Evolutionary conservation across 108 stramenopile species (phyloP).

Genomic region (Cyclostephanos tholiformis): DNA sequence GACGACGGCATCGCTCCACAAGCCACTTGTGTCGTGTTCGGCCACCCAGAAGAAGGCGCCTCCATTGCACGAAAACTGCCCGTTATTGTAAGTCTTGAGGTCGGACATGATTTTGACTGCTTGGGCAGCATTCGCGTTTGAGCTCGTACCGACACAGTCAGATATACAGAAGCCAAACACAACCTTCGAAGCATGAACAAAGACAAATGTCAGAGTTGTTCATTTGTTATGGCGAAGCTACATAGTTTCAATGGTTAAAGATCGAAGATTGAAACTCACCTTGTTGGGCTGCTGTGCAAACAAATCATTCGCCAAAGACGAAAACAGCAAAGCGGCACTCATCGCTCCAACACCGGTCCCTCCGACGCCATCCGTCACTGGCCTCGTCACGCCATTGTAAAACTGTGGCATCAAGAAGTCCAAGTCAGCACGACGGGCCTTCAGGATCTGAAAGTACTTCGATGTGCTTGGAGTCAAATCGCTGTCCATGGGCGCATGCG

Average conservation of each 20-base stretch:
- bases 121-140: constrained; percentile 39
- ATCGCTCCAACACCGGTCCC: constrained; percentile 17
- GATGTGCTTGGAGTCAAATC: constrained; percentile 51
- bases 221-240: no score
- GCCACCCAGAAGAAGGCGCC: constrained; percentile 66
- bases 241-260: neutral
- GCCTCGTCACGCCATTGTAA: constrained; percentile 58
- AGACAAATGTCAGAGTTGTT: neutral
- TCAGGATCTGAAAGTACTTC: constrained; percentile 51
- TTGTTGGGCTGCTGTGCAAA: constrained; percentile 14
- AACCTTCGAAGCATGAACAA: constrained; percentile 15
- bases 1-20: constrained; percentile 38
- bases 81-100: constrained; percentile 24
- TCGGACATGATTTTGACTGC: no score
- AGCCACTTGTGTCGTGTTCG: constrained; percentile 33
- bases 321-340: constrained; percentile 38
- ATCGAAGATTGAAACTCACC: constrained; percentile 9
- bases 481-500: constrained; percentile 69
- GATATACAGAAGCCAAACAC: constrained; percentile 65
- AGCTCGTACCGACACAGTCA: constrained; percentile 47
- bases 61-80: constrained; percentile 51
- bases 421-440: constrained; percentile 23
- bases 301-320: constrained; percentile 28
- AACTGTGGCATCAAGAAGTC: constrained; percentile 67
- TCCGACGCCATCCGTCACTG: constrained; percentile 46